Conservation (phyloP, 75 land plant genomes). For the Adiantum capillusveneris region DNA sequence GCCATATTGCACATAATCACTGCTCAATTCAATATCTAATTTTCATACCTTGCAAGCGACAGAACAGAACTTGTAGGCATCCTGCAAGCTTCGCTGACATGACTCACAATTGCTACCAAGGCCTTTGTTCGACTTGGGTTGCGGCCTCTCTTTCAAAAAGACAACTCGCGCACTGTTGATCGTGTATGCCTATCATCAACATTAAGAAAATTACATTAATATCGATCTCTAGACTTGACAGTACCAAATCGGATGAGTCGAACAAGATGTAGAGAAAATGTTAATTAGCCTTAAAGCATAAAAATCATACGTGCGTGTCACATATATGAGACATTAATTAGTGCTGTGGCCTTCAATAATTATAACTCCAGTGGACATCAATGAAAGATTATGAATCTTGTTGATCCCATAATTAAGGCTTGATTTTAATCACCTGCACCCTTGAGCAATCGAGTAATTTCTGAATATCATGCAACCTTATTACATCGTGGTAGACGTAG, state of each 20-base stretch:
- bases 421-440: slow-evolving; percentile 52
- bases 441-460: slow-evolving; percentile 74
- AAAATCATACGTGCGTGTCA: too few species aligned
- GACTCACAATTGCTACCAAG: not conserved
- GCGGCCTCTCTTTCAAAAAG: slow-evolving; percentile 1
- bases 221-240: too few species aligned
- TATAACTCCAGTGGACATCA: too few species aligned
- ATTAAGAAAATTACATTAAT: not conserved
- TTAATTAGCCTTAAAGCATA: too few species aligned
- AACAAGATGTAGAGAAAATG: too few species aligned
- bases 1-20: too few species aligned
- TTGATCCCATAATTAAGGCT: too few species aligned
- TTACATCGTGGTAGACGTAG: slow-evolving; percentile 92
- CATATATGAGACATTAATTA: too few species aligned
- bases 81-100: slow-evolving; percentile 5
- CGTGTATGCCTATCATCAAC: not conserved
- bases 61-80: not conserved
- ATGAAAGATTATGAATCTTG: too few species aligned
- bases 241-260: too few species aligned
- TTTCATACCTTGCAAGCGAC: slow-evolving; percentile 1
- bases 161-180: slow-evolving; percentile 2
- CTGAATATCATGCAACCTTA: slow-evolving; percentile 80
- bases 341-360: too few species aligned
- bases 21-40: too few species aligned
- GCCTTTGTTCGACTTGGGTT: not conserved